These are phyloP conservation scores for Stygiomarasmius scandens DNA, from an alignment of 1,284 basidiomycete genomes.

Conservation along the genomic window DNA sequence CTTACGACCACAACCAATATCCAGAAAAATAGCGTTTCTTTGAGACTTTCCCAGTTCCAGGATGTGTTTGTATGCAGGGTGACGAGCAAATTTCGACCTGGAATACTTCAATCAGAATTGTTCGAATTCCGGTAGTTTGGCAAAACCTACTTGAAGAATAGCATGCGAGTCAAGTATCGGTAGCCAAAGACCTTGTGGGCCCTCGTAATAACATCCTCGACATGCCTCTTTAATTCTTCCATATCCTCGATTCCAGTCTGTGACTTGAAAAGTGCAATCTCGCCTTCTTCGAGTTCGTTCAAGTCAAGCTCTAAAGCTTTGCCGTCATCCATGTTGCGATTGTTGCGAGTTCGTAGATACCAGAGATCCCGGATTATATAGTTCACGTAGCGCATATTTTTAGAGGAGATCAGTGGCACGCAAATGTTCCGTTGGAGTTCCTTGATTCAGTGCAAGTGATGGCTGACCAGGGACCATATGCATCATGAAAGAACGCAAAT, in stretches of 20 bases:
- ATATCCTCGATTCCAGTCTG: constrained; percentile 36
- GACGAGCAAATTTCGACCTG: neutral
- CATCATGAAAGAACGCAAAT: too few species aligned
- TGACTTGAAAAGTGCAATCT: constrained; percentile 34
- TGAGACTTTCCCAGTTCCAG: constrained; percentile 3
- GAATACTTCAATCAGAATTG: neutral
- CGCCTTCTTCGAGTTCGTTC: constrained; percentile 26
- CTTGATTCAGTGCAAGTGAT: too few species aligned
- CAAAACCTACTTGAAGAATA: constrained; percentile 15
- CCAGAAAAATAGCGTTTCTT: constrained; percentile 5
- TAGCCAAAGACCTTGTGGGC: constrained; percentile 25
- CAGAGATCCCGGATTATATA: too few species aligned
- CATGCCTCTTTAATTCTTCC: constrained; percentile 38
- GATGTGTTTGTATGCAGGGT: constrained; percentile 6
- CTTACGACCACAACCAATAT: constrained; percentile 7
- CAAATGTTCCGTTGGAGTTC: too few species aligned
- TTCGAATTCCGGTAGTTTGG: too few species aligned
- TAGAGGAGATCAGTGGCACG: too few species aligned
- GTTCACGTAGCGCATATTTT: too few species aligned
- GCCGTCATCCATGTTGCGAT: too few species aligned
- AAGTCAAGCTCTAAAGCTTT: neutral
- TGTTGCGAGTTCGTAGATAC: too few species aligned
- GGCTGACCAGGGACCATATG: too few species aligned
- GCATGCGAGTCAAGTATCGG: constrained; percentile 30
- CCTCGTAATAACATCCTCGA: constrained; percentile 36